Evolutionary conservation across 164 flowering plant genomes (phyloP), one percentile per base, ranked within the genome.

Genomic region (Platanus orientalis): DNA sequence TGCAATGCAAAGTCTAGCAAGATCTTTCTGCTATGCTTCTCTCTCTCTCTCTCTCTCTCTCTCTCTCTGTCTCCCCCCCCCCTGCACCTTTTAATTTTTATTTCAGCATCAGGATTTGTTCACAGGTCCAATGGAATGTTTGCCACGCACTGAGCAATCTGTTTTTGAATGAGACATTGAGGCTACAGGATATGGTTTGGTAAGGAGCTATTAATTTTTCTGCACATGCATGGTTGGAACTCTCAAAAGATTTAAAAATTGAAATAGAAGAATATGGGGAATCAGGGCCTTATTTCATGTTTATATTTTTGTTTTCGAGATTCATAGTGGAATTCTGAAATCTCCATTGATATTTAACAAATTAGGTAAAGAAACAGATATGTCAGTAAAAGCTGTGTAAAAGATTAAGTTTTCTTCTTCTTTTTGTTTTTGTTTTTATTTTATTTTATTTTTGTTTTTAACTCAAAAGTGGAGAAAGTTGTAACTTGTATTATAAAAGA

Each of bases 61-160:
- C n/a, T n/a, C n/a, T n/a, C n/a, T n/a, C n/a, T n/a, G n/a, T n/a
- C n/a, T n/a, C n/a, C n/a, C n/a, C n/a, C n/a, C n/a, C n/a, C n/a
- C n/a, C n/a, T n/a, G n/a, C n/a, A n/a, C n/a, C n/a, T n/a, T n/a
- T n/a, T n/a, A n/a, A n/a, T n/a, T n/a, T n/a, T n/a, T 21, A 10
- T 36, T 44, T 69, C 24, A 66, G 27, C 51, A 21, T 63, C 20
- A 50, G 24, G 56, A 4, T 56, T 5, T 70, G 55, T 67, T 64
- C 28, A 14, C 86, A 90, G 98, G 98, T 94, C 60, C 97, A 84
- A 63, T 94, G 98, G 98, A 94, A 94, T 80, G 98, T 87, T 52
- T 94, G 98, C 71, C 96, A 91, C 76, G 94, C 98, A 40, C 57
- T 94, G 76, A 83, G 97, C 83, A 84, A 94, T 74, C 78, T 94